Evolutionary conservation across 176 grass and related monocot species (phyloP).

Genomic region (Triticum turgidum): DNA sequence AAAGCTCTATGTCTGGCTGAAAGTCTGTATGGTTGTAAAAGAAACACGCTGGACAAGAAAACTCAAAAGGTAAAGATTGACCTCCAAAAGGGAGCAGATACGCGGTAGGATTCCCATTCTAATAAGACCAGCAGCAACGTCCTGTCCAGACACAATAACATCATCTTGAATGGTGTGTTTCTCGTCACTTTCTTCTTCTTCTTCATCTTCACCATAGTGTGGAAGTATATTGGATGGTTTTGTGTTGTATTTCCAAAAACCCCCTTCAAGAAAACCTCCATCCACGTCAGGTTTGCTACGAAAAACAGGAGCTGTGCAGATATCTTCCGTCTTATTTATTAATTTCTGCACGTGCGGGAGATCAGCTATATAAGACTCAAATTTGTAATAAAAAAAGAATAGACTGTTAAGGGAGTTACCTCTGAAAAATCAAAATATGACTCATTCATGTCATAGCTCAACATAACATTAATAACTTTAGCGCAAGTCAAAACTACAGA

Average conservation of each 20-base stretch:
- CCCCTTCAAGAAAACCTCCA: conserved; percentile 82
- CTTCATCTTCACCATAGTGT: conserved; percentile 44
- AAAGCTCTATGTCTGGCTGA: not conserved
- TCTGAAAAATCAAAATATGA: conserved; percentile 61
- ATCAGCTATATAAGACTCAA: conserved; percentile 23
- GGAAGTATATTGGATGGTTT: conserved; percentile 80
- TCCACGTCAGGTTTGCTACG: conserved; percentile 69
- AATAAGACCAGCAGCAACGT: conserved; percentile 88
- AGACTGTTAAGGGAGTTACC: conserved; percentile 45
- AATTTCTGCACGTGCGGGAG: conserved; percentile 53
- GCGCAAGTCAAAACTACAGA: conserved; percentile 86
- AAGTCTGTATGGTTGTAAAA: conserved; percentile 4
- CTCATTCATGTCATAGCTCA: conserved; percentile 78
- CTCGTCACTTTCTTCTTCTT: conserved; percentile 73
- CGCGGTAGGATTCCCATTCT: conserved; percentile 92
- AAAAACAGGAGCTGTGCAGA: conserved; percentile 90
- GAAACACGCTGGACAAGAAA: not conserved
- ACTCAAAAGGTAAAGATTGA: conserved; percentile 15
- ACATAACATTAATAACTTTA: conserved; percentile 67
- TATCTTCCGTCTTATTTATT: conserved; percentile 44
- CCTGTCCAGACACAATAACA: conserved; percentile 79
- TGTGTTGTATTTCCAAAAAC: conserved; percentile 94
- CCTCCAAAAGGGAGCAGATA: conserved; percentile 90
- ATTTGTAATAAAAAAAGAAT: not conserved
- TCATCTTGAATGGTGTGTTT: conserved; percentile 84